Evolutionary conservation across 2,329 filamentous ascomycete species (phyloP), one percentile per base, ranked within the genome.

Genomic region (Colletotrichum euphorbiae): DNA sequence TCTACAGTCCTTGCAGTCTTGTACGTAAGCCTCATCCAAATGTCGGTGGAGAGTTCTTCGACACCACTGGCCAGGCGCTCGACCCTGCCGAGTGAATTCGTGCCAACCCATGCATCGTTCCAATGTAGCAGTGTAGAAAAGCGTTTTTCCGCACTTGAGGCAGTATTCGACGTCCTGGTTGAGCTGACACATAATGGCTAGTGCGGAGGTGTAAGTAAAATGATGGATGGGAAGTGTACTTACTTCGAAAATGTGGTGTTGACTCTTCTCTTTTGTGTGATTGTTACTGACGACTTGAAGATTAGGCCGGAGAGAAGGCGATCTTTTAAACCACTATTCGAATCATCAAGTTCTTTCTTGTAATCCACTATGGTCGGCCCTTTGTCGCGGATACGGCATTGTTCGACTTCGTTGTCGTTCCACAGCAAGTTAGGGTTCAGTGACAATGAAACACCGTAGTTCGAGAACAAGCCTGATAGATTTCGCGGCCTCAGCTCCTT

Each of bases 51-150:
- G 36, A 19, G 52, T 56, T n/a, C 38, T 13, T 42, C 15, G 21
- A 15, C 52, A 56, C 52, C 52, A 56, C n/a, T 28, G 52, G 13
- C 13, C 52, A n/a, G 52, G 38, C 13, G 36, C 15, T 3, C 38
- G 15, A 15, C 38, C 38, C 17, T 4, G 8, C 24, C 52, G 21
- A 28, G 11, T 17, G 52, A 42, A 56, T 28, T 56, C 17, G 21
- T 56, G 52, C 52, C 38, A 40, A 24, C 52, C 38, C 52, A 43
- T 4, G 38, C 52, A 56, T 1, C 19, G 52, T 17, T 56, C 52
- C 8, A 56, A 43, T 8, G 15, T 43, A 19, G 21, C 36, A 19
- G n/a, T 28, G 52, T 56, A 56, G 2, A 56, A 42, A 7, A 56
- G 21, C 19, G 52, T 56, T 3, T 42, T 43, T 3, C 52, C 38